Evolutionary conservation across 306 rosid genomes (phyloP).

Genomic region (Castanospermum australe): DNA sequence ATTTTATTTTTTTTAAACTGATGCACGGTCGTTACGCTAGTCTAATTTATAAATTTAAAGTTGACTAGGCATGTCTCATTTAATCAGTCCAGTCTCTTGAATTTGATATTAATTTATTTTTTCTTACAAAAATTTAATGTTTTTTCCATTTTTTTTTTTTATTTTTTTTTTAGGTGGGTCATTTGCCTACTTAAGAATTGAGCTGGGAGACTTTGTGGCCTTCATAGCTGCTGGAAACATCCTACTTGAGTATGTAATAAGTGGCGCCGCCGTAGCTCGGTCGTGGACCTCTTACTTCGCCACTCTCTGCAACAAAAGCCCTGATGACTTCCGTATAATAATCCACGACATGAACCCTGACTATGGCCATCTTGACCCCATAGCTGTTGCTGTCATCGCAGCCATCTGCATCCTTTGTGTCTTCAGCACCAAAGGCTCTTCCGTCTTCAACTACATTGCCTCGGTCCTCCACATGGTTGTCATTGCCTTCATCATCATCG

Average conservation of each 20-base stretch:
- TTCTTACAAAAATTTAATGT: too few species aligned
- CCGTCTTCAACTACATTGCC: constrained; percentile 52
- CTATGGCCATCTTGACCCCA: constrained; percentile 47
- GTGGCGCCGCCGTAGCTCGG: constrained; percentile 53
- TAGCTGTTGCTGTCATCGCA: constrained; percentile 31
- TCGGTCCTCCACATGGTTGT: constrained; percentile 43
- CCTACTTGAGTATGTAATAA: constrained; percentile 48
- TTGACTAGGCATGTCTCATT: too few species aligned
- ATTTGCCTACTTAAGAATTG: constrained; percentile 60
- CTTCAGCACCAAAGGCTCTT: constrained; percentile 53
- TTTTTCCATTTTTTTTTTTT: too few species aligned
- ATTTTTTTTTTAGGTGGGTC: constrained; percentile 46
- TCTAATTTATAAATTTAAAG: too few species aligned
- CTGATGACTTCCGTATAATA: constrained; percentile 43
- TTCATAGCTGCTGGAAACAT: constrained; percentile 62
- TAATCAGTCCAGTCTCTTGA: too few species aligned
- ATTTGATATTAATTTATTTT: too few species aligned
- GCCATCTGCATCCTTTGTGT: constrained; percentile 32
- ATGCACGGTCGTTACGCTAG: too few species aligned
- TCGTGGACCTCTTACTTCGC: constrained; percentile 68
- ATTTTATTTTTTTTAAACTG: too few species aligned
- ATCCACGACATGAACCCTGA: background rate
- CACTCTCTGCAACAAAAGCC: constrained; percentile 43
- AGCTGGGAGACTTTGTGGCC: constrained; percentile 65
- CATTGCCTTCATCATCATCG: constrained; percentile 52